Evolutionary conservation across 169 alveolate genomes (phyloP).

Genomic region (Cystoisospora suis): DNA sequence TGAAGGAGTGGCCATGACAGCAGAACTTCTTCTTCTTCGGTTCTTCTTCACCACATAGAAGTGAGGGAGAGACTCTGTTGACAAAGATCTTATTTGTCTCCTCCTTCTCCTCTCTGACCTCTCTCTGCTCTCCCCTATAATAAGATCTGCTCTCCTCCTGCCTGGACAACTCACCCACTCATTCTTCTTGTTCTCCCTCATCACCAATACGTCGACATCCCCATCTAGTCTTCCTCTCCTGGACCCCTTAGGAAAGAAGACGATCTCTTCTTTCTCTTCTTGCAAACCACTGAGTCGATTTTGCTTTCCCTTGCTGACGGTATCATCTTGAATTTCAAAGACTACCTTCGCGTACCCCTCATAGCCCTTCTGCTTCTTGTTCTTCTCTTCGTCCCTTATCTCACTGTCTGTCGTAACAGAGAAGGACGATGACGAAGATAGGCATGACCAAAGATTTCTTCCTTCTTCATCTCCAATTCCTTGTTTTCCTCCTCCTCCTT

Average conservation of each 20-base stretch:
- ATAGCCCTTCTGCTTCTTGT: neutral
- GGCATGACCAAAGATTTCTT: neutral
- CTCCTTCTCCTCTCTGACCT: neutral
- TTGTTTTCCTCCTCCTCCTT: neutral
- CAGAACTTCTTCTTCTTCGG: too few relatives aligned
- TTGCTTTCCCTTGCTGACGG: neutral
- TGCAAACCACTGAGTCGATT: neutral
- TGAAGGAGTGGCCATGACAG: too few relatives aligned
- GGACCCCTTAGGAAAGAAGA: too few relatives aligned
- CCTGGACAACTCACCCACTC: neutral
- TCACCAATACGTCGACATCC: neutral
- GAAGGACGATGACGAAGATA: neutral
- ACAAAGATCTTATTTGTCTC: too few relatives aligned
- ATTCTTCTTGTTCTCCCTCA: neutral
- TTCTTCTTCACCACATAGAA: too few relatives aligned
- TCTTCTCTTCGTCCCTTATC: neutral
- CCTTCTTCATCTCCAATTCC: neutral
- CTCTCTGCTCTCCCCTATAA: neutral
- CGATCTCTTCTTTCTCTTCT: neutral
- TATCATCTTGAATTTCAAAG: neutral
- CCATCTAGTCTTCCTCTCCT: too few relatives aligned
- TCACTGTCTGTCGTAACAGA: neutral
- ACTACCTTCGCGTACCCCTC: neutral
- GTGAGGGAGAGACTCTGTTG: too few relatives aligned
- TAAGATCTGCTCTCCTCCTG: neutral